Evolutionary conservation across 1,284 basidiomycete genomes (phyloP).

Genomic region (Marasmius fiardii): DNA sequence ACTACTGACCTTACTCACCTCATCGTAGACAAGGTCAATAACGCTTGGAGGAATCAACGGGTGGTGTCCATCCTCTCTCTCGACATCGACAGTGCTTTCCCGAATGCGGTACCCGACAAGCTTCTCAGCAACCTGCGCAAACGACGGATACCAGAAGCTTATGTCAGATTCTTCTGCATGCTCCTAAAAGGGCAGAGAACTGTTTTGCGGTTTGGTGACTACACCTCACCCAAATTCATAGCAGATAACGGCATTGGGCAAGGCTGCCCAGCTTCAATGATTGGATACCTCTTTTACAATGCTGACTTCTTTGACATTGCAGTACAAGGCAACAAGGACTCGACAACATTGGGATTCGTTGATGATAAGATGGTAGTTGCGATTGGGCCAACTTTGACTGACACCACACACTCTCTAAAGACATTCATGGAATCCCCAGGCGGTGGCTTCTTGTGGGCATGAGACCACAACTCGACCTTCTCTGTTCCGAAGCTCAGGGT

Average conservation of each 20-base stretch:
- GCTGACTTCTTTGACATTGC: slow-evolving; percentile 21
- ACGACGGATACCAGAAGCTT: slow-evolving; percentile 15
- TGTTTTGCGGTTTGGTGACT: slow-evolving; percentile 18
- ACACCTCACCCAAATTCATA: slow-evolving; percentile 9
- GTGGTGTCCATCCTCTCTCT: slow-evolving; percentile 24
- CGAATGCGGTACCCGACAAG: slow-evolving; percentile 20
- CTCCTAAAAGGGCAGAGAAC: slow-evolving; percentile 16
- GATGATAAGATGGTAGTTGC: slow-evolving; percentile 15
- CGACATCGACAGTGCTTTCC: slow-evolving; percentile 31
- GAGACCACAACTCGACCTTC: slow-evolving; percentile 23
- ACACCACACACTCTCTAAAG: slow-evolving; percentile 15
- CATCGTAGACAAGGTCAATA: slow-evolving; percentile 9
- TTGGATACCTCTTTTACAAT: slow-evolving; percentile 26
- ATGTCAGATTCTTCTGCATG: slow-evolving; percentile 9
- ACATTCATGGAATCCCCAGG: slow-evolving; percentile 22
- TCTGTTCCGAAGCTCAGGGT: slow-evolving; percentile 22
- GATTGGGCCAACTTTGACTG: slow-evolving; percentile 10
- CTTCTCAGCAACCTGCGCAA: slow-evolving; percentile 29
- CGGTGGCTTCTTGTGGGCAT: slow-evolving; percentile 24
- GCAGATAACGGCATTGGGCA: slow-evolving; percentile 27
- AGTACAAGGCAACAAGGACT: not conserved
- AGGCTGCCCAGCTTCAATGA: slow-evolving; percentile 25
- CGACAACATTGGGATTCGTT: slow-evolving; percentile 9
- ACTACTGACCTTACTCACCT: slow-evolving; percentile 24
- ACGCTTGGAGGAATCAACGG: slow-evolving; percentile 20